Evolutionary conservation across 441 rosid genomes (phyloP).

Genomic region (Isatis lusitanica): DNA sequence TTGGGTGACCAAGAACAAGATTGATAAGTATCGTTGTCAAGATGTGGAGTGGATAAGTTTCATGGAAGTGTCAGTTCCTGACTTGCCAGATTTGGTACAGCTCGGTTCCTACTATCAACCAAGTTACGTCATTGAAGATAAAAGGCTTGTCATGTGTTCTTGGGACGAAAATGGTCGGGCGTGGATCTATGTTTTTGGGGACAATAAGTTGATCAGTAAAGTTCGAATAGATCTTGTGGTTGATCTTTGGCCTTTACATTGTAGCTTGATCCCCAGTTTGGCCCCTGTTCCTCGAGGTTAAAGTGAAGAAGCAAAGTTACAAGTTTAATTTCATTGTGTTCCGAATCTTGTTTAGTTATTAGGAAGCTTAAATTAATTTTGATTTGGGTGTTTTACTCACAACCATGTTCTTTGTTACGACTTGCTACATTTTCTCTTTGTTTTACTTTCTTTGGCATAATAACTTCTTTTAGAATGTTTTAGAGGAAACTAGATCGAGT

Average conservation of each 20-base stretch:
- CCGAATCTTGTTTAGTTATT: background rate
- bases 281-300: background rate
- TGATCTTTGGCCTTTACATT: constrained; percentile 6
- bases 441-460: too few relatives aligned
- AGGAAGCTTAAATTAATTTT: background rate
- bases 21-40: background rate
- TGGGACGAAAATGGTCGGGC: background rate
- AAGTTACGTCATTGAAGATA: constrained; percentile 14
- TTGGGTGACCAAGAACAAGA: constrained; percentile 1
- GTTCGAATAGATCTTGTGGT: background rate
- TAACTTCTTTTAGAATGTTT: too few relatives aligned
- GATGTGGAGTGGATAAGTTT: background rate
- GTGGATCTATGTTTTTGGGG: background rate
- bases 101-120: background rate
- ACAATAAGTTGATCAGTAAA: background rate
- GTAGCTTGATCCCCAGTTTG: background rate
- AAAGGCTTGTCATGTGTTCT: constrained; percentile 11
- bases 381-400: background rate
- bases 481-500: too few relatives aligned
- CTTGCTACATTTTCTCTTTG: background rate
- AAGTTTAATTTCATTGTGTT: background rate
- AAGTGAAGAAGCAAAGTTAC: background rate
- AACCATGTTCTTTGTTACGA: background rate
- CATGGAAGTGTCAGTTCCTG: background rate
- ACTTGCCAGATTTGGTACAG: background rate